Evolutionary conservation across 148 eudicot species (phyloP).

Genomic region (Amaranthus palmeri): DNA sequence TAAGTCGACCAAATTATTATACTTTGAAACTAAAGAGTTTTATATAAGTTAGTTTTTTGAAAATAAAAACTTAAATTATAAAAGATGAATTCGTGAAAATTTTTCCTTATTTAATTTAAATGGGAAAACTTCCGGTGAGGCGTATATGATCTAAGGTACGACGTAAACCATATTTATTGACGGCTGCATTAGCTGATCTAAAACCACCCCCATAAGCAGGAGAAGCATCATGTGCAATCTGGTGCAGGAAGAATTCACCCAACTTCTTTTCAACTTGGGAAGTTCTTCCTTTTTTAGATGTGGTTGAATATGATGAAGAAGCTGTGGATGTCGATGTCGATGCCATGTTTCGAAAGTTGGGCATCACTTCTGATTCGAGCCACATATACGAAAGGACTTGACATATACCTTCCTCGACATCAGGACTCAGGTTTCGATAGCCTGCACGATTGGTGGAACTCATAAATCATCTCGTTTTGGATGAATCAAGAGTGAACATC

Average conservation of each 20-base stretch:
- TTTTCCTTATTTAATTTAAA: constrained; percentile 13
- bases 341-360: constrained; percentile 44
- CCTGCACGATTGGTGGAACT: constrained; percentile 35
- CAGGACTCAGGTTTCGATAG: constrained; percentile 70
- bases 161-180: constrained; percentile 72
- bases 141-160: constrained; percentile 75
- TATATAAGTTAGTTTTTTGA: too few relatives aligned
- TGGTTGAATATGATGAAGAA: constrained; percentile 44
- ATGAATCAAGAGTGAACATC: not conserved
- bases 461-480: not conserved
- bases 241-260: constrained; percentile 85
- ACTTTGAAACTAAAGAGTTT: too few relatives aligned
- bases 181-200: constrained; percentile 83
- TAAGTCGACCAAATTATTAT: too few relatives aligned
- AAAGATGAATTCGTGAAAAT: too few relatives aligned
- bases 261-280: constrained; percentile 71
- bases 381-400: constrained; percentile 95
- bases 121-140: constrained; percentile 68
- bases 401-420: constrained; percentile 94
- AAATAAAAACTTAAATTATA: too few relatives aligned
- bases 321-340: constrained; percentile 47
- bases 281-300: constrained; percentile 76
- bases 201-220: constrained; percentile 93
- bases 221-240: constrained; percentile 83
- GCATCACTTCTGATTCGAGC: constrained; percentile 93